Base-by-base conservation (phyloP, 2,329 filamentous ascomycete species). In the Trichoderma koningiopsis region DNA sequence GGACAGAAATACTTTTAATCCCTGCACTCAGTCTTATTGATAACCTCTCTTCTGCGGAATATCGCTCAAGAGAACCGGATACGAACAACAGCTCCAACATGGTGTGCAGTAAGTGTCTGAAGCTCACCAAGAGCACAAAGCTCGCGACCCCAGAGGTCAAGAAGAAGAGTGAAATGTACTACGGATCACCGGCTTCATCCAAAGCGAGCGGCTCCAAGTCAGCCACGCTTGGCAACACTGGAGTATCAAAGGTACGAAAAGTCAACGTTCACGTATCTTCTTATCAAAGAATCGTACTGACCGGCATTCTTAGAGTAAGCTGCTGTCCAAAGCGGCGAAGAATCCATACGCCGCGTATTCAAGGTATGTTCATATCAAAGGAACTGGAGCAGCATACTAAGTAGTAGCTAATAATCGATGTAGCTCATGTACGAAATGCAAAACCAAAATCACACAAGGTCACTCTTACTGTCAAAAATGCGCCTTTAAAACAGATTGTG, bases 121-220 rank as follows among this genome's bases (percentile, higher is more conserved):
- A 88, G 77, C 83, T 87, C 65, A 80, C 85, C 68, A 88, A 88
- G 77, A 81, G 83, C 65, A 90, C 88, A 16, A 75, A 73, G 22
- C 84, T 91, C 68, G 88, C 87, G 71, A 91, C 88, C 0, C 88
- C 88, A 0, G 86, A 83, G 33, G 88, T 91, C 71, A 91, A 90
- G 79, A 88, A 88, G 80, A 90, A 88, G 82, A 87, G 79, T 75
- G 88, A 91, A 64, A 88, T 90, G 80, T 90, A 90, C 77, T 86
- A 88, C 74, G 88, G 88, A 59, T 90, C 88, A 2, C 79, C 87
- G 1, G 81, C 85, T 16, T 69, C 82, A 27, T 77, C 83, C 68
- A 77, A 79, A 71, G 70, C 77, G 22, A 76, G 78, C 59, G 77
- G 76, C 58, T 80, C 81, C 70, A 84, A 82, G 68, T 83, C 85